Evolutionary conservation across 768 basidiomycete species (phyloP).

Genomic region (Mycena sanguinolenta): DNA sequence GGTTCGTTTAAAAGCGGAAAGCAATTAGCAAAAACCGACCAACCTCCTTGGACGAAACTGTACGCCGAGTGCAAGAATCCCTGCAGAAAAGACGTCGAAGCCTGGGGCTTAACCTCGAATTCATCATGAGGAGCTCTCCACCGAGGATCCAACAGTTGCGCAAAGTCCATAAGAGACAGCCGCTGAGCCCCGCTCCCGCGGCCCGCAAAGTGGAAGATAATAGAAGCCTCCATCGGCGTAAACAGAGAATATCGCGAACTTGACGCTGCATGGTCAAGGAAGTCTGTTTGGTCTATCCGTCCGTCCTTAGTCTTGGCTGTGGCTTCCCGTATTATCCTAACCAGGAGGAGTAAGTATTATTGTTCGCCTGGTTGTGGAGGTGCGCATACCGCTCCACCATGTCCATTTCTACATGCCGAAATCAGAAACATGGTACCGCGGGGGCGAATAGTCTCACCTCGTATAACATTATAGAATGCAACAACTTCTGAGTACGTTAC

Average conservation of each 20-base stretch:
- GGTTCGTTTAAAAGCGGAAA: constrained; percentile 32
- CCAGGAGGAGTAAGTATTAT: constrained; percentile 6
- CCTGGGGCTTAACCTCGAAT: constrained; percentile 48
- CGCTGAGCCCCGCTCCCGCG: constrained; percentile 79
- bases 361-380: not conserved
- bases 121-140: constrained; percentile 83
- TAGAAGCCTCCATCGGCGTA: constrained; percentile 98
- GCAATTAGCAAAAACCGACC: constrained; percentile 23
- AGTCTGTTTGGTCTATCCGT: constrained; percentile 95
- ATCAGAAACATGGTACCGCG: constrained; percentile 6
- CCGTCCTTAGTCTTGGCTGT: constrained; percentile 94
- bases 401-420: constrained; percentile 82
- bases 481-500: constrained; percentile 97
- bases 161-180: constrained; percentile 91
- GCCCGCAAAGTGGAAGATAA: constrained; percentile 97
- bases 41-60: constrained; percentile 90
- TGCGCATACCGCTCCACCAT: constrained; percentile 85
- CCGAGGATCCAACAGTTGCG: constrained; percentile 90
- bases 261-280: constrained; percentile 88
- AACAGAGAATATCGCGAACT: constrained; percentile 94
- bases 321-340: constrained; percentile 89
- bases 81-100: constrained; percentile 61
- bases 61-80: constrained; percentile 80
- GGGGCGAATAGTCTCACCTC: constrained; percentile 65
- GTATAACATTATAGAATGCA: constrained; percentile 96